Percentiles rank a stretch among this genome's conserved stretches.
Conservation (phyloP, 306 rosid genomes). For the Corylus heterophylla region DNA sequence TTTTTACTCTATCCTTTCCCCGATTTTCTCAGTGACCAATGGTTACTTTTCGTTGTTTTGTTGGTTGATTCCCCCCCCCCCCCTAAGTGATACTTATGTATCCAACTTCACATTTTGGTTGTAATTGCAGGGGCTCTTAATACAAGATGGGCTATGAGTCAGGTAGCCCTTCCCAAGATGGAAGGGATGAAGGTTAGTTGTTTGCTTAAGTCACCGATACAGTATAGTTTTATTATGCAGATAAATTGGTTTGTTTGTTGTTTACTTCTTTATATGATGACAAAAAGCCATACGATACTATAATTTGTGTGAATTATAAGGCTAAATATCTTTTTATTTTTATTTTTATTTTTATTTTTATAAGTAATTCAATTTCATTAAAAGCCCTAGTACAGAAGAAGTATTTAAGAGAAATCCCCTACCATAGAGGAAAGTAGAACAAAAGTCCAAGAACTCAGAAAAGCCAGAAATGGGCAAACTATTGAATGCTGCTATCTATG, state of each 20-base stretch:
- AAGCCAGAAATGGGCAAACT: too few relatives aligned
- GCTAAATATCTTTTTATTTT: neutral
- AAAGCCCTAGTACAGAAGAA: too few relatives aligned
- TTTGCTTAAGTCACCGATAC: constrained; percentile 7
- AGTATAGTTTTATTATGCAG: neutral
- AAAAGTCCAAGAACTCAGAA: too few relatives aligned
- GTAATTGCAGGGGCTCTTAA: constrained; percentile 27
- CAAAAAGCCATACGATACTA: neutral
- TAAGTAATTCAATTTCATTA: too few relatives aligned
- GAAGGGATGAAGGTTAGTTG: constrained; percentile 76
- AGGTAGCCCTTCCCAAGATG: constrained; percentile 70
- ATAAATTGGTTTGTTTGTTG: constrained; percentile 4
- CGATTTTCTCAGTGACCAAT: neutral
- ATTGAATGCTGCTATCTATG: too few relatives aligned
- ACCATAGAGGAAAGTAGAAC: neutral
- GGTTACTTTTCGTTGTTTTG: neutral
- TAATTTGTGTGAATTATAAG: neutral
- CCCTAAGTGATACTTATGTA: neutral
- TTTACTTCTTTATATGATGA: neutral
- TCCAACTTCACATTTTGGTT: neutral
- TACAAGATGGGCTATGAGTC: constrained; percentile 67
- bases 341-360: too few relatives aligned
- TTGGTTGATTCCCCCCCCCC: too few relatives aligned
- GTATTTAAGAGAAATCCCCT: too few relatives aligned
- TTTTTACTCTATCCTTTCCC: neutral